Percentiles rank a stretch among this genome's conserved stretches.
phyloP scores from a whole-genome alignment of 2,329 filamentous ascomycete genomes.

The Cylindrodendrum hubeiense region DNA sequence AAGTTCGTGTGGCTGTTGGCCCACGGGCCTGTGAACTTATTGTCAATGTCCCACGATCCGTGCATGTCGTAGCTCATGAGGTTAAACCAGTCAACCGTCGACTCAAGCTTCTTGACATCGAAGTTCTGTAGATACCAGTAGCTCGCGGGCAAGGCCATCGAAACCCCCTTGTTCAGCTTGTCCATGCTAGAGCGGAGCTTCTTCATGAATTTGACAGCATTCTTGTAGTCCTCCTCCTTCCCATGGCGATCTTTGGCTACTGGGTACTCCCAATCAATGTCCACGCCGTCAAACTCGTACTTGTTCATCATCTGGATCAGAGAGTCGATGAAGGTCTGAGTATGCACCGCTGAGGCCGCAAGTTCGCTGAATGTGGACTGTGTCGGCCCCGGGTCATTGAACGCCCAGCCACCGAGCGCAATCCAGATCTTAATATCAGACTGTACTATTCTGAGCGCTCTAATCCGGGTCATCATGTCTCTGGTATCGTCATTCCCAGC shows the following conservation, averaged over 20 bases:
- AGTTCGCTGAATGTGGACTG: constrained; percentile 37
- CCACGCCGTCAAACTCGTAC: constrained; percentile 41
- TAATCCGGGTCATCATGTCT: too few species aligned
- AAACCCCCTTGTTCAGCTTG: constrained; percentile 13
- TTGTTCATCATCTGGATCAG: constrained; percentile 25
- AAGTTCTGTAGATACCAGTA: constrained; percentile 46
- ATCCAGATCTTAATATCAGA: constrained; percentile 51
- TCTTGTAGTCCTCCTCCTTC: constrained; percentile 48
- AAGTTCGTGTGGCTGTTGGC: constrained; percentile 33
- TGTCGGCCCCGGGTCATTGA: constrained; percentile 52
- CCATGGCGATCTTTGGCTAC: constrained; percentile 54
- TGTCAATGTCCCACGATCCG: constrained; percentile 16
- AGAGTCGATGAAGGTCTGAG: constrained; percentile 17
- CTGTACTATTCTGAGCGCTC: too few species aligned
- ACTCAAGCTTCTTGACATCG: constrained; percentile 36
- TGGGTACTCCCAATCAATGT: constrained; percentile 46
- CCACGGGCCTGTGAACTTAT: constrained; percentile 1
- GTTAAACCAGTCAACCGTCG: constrained; percentile 16
- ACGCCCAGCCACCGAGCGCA: constrained; percentile 57
- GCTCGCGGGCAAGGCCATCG: background rate
- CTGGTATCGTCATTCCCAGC: too few species aligned
- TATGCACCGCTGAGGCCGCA: background rate
- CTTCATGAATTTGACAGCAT: constrained; percentile 45
- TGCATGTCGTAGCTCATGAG: constrained; percentile 23
- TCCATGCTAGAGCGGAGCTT: constrained; percentile 7